phyloP scores from a whole-genome alignment of 148 eudicot genomes.

The Camellia granthamiana region DNA sequence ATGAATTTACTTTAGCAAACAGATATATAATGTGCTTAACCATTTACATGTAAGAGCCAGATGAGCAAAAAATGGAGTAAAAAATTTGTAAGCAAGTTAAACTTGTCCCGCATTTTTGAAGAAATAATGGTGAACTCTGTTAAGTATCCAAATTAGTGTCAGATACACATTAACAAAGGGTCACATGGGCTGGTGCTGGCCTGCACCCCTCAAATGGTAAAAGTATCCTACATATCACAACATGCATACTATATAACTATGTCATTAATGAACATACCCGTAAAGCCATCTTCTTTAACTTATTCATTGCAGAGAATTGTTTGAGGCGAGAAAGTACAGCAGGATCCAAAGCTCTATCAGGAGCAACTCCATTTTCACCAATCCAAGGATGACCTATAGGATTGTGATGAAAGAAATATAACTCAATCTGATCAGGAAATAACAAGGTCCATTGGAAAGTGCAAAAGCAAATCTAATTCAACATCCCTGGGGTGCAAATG shows the following conservation, averaged over 20 bases:
- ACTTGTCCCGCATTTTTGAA: not conserved
- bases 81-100: not conserved
- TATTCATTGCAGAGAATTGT: conserved; percentile 96
- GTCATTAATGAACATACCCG: conserved; percentile 51
- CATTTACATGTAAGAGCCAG: not conserved
- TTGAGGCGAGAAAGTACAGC: conserved; percentile 97
- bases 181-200: not conserved
- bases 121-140: not conserved
- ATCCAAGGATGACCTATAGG: conserved; percentile 96
- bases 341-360: conserved; percentile 88
- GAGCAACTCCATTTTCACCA: conserved; percentile 97
- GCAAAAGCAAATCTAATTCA: not conserved
- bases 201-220: not conserved
- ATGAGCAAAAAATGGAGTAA: not conserved
- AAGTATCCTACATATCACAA: not conserved
- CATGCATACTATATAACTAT: not conserved
- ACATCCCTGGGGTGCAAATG: not conserved
- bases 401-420: conserved; percentile 1
- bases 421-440: not conserved
- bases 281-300: conserved; percentile 95
- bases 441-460: not conserved
- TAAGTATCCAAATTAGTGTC: not conserved
- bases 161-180: not conserved
- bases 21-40: not conserved
- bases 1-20: not conserved